These are phyloP conservation scores for Xerocomus amazonicus DNA, from an alignment of 1,284 basidiomycete species.

Conservation along the genomic window DNA sequence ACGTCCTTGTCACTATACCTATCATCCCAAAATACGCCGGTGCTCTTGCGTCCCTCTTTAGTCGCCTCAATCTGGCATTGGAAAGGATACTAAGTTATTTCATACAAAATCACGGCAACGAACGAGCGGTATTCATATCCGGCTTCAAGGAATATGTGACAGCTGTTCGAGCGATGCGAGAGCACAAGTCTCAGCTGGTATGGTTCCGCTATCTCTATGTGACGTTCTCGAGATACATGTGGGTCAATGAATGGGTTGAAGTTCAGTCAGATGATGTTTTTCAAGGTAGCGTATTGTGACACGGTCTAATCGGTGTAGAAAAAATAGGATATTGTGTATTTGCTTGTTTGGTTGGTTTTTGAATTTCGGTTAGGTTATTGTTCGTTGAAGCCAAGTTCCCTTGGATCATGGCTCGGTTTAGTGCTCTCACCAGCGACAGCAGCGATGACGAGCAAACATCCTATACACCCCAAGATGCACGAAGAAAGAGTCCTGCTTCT, in stretches of 20 bases:
- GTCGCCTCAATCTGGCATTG: conserved; percentile 42
- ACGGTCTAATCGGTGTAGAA: background rate
- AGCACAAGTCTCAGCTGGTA: conserved; percentile 74
- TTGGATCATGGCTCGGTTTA: conserved; percentile 40
- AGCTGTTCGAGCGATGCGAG: conserved; percentile 68
- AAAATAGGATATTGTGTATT: conserved; percentile 20
- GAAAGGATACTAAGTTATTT: conserved; percentile 18
- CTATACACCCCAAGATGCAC: conserved; percentile 24
- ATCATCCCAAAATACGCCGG: conserved; percentile 61
- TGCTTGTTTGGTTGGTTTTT: conserved; percentile 30
- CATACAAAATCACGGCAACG: background rate
- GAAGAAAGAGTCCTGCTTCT: conserved; percentile 10
- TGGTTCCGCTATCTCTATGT: conserved; percentile 93
- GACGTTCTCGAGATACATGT: conserved; percentile 85
- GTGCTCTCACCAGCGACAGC: conserved; percentile 40
- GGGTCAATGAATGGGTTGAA: conserved; percentile 80
- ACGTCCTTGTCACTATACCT: conserved; percentile 58
- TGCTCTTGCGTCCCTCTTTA: conserved; percentile 43
- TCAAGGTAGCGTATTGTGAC: background rate
- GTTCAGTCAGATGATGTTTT: conserved; percentile 6
- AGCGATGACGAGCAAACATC: conserved; percentile 37
- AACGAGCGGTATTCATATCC: conserved; percentile 43
- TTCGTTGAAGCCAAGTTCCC: conserved; percentile 12
- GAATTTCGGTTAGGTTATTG: conserved; percentile 18
- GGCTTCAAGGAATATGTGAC: conserved; percentile 52